phyloP scores from a whole-genome alignment of 176 grass and related monocot genomes.

The Oryza coarctata region DNA sequence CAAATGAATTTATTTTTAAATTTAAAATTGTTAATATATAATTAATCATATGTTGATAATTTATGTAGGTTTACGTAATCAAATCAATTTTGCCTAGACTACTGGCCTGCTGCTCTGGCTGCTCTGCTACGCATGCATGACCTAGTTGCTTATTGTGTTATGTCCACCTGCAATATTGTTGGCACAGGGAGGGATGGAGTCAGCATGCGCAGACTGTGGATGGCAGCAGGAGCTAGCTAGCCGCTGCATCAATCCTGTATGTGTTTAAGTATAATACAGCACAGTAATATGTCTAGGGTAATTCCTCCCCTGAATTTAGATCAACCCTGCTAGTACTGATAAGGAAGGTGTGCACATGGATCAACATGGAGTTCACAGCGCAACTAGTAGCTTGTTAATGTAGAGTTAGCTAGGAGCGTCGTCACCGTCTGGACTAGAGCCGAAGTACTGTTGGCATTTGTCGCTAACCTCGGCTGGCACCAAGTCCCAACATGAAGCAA shows the following conservation, averaged over 20 bases:
- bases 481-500: constrained; percentile 35
- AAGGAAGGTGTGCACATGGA: too few species aligned
- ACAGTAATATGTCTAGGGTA: too few species aligned
- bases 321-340: too few species aligned
- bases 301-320: too few species aligned
- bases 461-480: neutral
- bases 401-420: too few species aligned
- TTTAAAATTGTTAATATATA: too few species aligned
- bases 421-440: neutral
- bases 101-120: neutral
- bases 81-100: neutral
- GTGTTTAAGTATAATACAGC: too few species aligned
- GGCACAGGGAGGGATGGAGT: neutral
- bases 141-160: neutral
- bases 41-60: too few species aligned
- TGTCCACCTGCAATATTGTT: constrained; percentile 2
- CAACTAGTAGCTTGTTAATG: too few species aligned
- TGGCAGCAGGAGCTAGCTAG: neutral
- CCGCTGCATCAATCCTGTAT: neutral
- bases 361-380: too few species aligned
- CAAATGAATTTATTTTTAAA: too few species aligned
- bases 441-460: constrained; percentile 17
- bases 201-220: neutral
- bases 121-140: neutral
- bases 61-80: too few species aligned